These are phyloP conservation scores for Taiozyma onychis DNA, from an alignment of 1,139 yeast species.

Conservation along the genomic window DNA sequence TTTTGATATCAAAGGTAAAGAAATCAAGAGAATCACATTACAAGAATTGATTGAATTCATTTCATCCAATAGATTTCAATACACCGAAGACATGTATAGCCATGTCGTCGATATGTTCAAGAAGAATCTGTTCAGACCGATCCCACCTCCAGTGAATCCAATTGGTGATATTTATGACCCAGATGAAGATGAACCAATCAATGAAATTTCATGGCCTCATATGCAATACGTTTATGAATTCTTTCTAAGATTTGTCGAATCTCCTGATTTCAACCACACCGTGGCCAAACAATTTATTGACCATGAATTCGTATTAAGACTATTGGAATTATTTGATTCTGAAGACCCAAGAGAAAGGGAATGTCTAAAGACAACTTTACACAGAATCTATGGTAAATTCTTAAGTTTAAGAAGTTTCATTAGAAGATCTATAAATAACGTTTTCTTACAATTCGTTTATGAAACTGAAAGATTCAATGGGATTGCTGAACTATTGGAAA, in stretches of 20 bases:
- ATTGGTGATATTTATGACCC: slow-evolving; percentile 96
- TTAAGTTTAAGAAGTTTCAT: slow-evolving; percentile 86
- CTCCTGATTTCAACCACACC: slow-evolving; percentile 91
- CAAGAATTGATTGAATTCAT: slow-evolving; percentile 88
- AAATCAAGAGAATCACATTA: slow-evolving; percentile 77
- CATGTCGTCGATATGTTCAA: slow-evolving; percentile 90
- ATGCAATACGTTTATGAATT: slow-evolving; percentile 96
- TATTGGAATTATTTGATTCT: slow-evolving; percentile 86
- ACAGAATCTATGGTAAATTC: slow-evolving; percentile 93
- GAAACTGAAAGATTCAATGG: slow-evolving; percentile 97
- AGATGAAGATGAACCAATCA: slow-evolving; percentile 97
- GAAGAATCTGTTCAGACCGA: slow-evolving; percentile 84
- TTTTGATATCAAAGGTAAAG: slow-evolving; percentile 87
- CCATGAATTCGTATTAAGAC: slow-evolving; percentile 74
- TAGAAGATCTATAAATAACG: slow-evolving; percentile 86
- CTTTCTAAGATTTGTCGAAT: slow-evolving; percentile 85
- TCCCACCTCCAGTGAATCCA: slow-evolving; percentile 97
- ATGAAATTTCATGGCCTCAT: slow-evolving; percentile 98
- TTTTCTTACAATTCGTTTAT: slow-evolving; percentile 86
- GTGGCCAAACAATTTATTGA: slow-evolving; percentile 92
- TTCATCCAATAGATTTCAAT: slow-evolving; percentile 72
- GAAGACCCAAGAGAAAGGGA: slow-evolving; percentile 98
- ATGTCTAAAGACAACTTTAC: slow-evolving; percentile 89
- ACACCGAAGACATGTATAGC: slow-evolving; percentile 86
- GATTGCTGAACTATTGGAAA: slow-evolving; percentile 89